Evolutionary conservation across 371 early-diverging fungal genomes (phyloP), one percentile per base, ranked within the genome.

Genomic region (Batrachochytrium dendrobatidis): DNA sequence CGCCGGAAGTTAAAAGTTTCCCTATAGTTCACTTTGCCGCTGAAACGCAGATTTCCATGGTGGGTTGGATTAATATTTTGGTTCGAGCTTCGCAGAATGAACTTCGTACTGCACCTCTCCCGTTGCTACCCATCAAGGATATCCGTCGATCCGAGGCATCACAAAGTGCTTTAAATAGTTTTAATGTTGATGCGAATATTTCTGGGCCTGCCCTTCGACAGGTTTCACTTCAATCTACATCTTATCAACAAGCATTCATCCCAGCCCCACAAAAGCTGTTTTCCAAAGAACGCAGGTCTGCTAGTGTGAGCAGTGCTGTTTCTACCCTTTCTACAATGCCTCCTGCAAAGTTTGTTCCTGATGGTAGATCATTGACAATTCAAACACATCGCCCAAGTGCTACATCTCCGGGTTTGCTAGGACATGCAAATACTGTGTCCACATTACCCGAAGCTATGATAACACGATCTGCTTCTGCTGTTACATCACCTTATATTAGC

Each of bases 11-110:
- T 32, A 28, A 22, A 4, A 4, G 24, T n/a, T n/a, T 35, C 32
- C 31, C 20, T 8, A 58, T 63, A 33, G 34, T 64, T 29, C 59
- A 63, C 20, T 65, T 68, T 48, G 43, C 60, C 1, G 56, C 65
- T 12, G 70, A 70, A 24, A 45, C 68, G 8, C 70, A 70, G 52
- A 32, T 70, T 0, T 49, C 55, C 10, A 64, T 70, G 70, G 63
- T 70, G 4, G 35, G 53, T 7, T 70, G 70, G 70, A 44, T 70
- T 45, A 70, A 68, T 39, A 56, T 52, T 8, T 10, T 70, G 49
- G 70, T 70, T 12, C 53, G 68, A 10, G 68, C 68, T 3, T 53
- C 65, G 8, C 58, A 51, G 28, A 49, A 65, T 17, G 59, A 15
- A 24, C 56, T 31, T 17, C 58, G 61, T 12, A 22, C 61, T 17